Evolutionary conservation across 2,329 filamentous ascomycete genomes (phyloP).

Genomic region (Verticillium longisporum): DNA sequence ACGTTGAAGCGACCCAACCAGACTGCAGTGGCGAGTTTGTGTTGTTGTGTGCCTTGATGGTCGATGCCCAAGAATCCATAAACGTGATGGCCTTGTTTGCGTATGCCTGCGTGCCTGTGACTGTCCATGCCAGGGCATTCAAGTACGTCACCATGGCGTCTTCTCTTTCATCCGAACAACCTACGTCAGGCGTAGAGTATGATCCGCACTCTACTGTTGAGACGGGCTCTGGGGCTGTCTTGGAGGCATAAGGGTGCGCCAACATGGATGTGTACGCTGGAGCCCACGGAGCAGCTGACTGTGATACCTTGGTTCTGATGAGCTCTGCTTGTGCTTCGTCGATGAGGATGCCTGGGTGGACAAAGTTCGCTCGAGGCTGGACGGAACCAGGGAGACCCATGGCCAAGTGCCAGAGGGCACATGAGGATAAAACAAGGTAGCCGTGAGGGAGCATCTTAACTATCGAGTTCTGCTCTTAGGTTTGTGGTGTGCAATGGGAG

Average conservation of each 20-base stretch:
- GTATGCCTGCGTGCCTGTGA: slow-evolving; percentile 3
- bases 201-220: slow-evolving; percentile 15
- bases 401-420: background rate
- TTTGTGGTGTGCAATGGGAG: background rate
- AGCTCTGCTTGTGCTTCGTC: background rate
- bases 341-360: background rate
- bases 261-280: background rate
- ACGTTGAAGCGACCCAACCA: slow-evolving; percentile 16
- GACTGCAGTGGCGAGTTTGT: slow-evolving; percentile 18
- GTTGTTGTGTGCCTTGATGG: slow-evolving; percentile 15
- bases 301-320: background rate
- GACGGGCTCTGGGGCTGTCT: slow-evolving; percentile 1
- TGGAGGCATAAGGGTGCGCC: background rate
- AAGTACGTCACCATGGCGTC: slow-evolving; percentile 18
- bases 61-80: slow-evolving; percentile 18
- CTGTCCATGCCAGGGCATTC: slow-evolving; percentile 16
- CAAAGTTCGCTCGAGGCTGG: background rate
- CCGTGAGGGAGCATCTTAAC: background rate
- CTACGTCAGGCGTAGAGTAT: slow-evolving; percentile 14
- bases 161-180: slow-evolving; percentile 15
- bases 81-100: slow-evolving; percentile 16
- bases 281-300: background rate
- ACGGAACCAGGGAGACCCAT: background rate
- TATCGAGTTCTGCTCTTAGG: background rate
- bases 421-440: background rate